Base-by-base conservation (phyloP, 164 flowering plant species). In the Amborella trichopoda region DNA sequence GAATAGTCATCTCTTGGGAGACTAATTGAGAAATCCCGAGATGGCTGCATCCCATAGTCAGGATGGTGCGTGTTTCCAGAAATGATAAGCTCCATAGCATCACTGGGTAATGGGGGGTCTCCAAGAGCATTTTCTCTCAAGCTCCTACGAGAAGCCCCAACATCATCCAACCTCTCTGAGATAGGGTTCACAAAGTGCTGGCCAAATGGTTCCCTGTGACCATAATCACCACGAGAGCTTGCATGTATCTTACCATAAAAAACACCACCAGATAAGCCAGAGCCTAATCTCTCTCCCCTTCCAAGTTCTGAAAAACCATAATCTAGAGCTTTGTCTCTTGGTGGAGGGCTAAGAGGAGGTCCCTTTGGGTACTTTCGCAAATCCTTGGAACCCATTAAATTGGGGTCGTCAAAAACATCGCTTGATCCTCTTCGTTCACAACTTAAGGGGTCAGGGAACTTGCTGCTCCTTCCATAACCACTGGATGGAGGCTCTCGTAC, bases 101-200 rank as follows among this genome's bases (percentile, higher is more conserved):
- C 52, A 44, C 57, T 58, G 23, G 44, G 56, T 26, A 52, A 54
- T 42, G 58, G 36, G 48, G 32, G 52, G n/a, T 59, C 65, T 70
- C 60, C 50, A 10, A 52, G 53, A 42, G 42, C 33, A 26, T 24
- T 30, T 2, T 48, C 58, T 33, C 39, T 37, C 16, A 38, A 28
- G 41, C 17, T 49, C 38, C 49, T 33, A 24, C 19, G 58, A 34
- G 58, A 64, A 17, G 53, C 40, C 49, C 43, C 58, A 23, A 28
- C 12, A 12, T 38, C 48, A 48, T 46, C 56, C 54, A 49, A 25
- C 41, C 40, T 49, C 23, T 44, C 67, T 17, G 49, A 21, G 19
- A 36, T 20, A 36, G 43, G 38, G 32, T 53, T 70, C 52, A 61
- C 23, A 22, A 43, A 46, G 28, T 51, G 24, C 44, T 57, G 27